These are phyloP conservation scores for Fragaria nilgerrensis DNA, from an alignment of 306 rosid species.

Conservation along the genomic window DNA sequence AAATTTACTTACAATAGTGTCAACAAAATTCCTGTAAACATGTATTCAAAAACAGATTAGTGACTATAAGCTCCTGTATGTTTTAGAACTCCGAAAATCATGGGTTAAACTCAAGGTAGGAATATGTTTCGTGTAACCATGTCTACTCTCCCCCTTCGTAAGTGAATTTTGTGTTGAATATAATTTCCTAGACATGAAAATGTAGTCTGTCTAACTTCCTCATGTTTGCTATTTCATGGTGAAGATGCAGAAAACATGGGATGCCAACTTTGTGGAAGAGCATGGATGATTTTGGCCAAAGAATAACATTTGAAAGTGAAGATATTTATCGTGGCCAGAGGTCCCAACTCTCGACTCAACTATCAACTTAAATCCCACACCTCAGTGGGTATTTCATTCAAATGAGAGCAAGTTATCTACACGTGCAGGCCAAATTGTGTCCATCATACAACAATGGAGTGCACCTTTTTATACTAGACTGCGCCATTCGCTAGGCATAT, in stretches of 20 bases:
- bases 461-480: not conserved
- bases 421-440: not conserved
- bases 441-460: not conserved
- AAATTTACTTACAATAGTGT: no score
- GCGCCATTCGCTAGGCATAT: not conserved
- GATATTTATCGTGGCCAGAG: slow-evolving; percentile 19
- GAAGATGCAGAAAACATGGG: slow-evolving; percentile 25
- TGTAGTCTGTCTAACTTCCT: no score
- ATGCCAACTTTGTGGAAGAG: slow-evolving; percentile 16
- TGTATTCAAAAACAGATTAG: no score
- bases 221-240: not conserved
- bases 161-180: not conserved
- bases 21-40: no score
- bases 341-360: not conserved
- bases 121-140: no score
- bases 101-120: no score
- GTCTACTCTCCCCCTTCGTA: no score
- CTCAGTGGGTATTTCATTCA: not conserved
- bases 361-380: not conserved
- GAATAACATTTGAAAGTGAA: slow-evolving; percentile 1
- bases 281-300: slow-evolving; percentile 8
- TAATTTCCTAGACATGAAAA: no score
- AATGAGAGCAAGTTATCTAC: not conserved
- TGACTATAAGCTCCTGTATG: no score
- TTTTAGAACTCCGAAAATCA: no score